phyloP scores from a whole-genome alignment of 352 stramenopile species.

The Phytophthora citricola region DNA sequence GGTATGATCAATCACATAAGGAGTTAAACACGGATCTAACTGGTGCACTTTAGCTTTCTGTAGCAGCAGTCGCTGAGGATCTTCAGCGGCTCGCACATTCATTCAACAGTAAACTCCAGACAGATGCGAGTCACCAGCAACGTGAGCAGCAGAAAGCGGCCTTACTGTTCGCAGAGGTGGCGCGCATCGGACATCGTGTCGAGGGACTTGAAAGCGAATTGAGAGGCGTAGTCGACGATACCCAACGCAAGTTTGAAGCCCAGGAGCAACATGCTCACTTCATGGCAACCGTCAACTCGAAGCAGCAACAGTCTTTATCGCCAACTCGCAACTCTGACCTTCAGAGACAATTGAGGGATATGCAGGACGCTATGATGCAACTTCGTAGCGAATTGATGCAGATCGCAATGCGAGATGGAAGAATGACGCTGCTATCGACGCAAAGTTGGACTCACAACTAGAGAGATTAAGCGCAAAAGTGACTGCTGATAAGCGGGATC shows the following conservation, averaged over 20 bases:
- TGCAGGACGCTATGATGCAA: slow-evolving; percentile 51
- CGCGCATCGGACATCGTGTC: slow-evolving; percentile 55
- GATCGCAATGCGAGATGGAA: slow-evolving; percentile 66
- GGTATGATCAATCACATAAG: slow-evolving; percentile 25
- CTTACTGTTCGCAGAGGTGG: slow-evolving; percentile 72
- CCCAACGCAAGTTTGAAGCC: slow-evolving; percentile 44
- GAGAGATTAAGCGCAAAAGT: slow-evolving; percentile 55
- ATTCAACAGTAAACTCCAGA: slow-evolving; percentile 68
- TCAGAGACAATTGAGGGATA: slow-evolving; percentile 36
- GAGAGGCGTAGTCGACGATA: slow-evolving; percentile 42
- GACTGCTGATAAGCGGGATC: slow-evolving; percentile 58
- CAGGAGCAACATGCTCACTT: slow-evolving; percentile 53
- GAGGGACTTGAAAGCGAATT: slow-evolving; percentile 47
- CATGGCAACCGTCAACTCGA: slow-evolving; percentile 26
- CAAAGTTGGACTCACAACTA: slow-evolving; percentile 48
- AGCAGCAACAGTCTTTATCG: slow-evolving; percentile 44
- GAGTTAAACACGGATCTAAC: background rate
- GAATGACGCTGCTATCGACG: slow-evolving; percentile 50
- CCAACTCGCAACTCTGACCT: slow-evolving; percentile 29
- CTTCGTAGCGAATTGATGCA: slow-evolving; percentile 57
- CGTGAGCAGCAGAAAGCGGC: slow-evolving; percentile 75
- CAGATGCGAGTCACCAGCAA: slow-evolving; percentile 57
- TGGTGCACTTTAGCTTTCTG: slow-evolving; percentile 20
- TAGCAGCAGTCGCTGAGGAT: slow-evolving; percentile 50
- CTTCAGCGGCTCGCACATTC: slow-evolving; percentile 55